Percentiles rank a stretch among this genome's conserved stretches.
These are phyloP conservation scores for Ensete glaucum DNA, from an alignment of 176 grass and related monocot genomes.

Conservation along the genomic window DNA sequence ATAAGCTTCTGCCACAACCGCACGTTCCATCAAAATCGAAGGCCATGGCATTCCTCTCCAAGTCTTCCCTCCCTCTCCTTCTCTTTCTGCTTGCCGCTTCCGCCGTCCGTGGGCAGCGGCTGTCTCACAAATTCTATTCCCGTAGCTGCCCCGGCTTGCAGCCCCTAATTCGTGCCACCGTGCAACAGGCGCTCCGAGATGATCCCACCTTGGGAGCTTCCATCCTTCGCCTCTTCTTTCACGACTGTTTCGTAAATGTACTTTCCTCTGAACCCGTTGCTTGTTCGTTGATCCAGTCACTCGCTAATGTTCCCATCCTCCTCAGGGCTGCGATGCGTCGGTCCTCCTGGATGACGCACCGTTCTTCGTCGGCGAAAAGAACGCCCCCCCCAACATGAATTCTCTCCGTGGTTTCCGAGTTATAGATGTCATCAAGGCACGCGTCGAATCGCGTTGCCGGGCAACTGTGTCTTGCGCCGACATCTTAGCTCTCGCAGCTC, in stretches of 20 bases:
- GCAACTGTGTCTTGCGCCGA: conserved; percentile 41
- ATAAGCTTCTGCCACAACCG: no score
- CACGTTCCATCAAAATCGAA: no score
- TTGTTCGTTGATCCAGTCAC: not conserved
- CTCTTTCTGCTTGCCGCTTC: conserved; percentile 10
- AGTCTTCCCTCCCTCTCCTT: conserved; percentile 17
- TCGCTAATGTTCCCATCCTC: not conserved
- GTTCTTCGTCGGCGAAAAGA: conserved; percentile 35
- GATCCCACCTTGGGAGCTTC: conserved; percentile 49
- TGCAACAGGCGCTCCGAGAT: conserved; percentile 30
- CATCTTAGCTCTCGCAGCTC: not conserved
- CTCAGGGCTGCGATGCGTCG: conserved; percentile 52
- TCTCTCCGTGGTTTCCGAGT: conserved; percentile 41
- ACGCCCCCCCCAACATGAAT: conserved; percentile 28
- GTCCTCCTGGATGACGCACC: conserved; percentile 41
- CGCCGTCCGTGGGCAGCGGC: conserved; percentile 31
- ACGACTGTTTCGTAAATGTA: not conserved
- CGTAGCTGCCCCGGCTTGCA: conserved; percentile 36
- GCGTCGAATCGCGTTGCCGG: conserved; percentile 16
- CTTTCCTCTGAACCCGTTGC: not conserved
- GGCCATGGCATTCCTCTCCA: no score
- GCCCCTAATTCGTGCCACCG: conserved; percentile 33
- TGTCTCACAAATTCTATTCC: conserved; percentile 40
- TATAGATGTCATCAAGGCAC: conserved; percentile 41
- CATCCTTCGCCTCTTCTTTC: not conserved